Conservation (phyloP, 2,329 filamentous ascomycete species). For the Ceratocystis papillata region DNA sequence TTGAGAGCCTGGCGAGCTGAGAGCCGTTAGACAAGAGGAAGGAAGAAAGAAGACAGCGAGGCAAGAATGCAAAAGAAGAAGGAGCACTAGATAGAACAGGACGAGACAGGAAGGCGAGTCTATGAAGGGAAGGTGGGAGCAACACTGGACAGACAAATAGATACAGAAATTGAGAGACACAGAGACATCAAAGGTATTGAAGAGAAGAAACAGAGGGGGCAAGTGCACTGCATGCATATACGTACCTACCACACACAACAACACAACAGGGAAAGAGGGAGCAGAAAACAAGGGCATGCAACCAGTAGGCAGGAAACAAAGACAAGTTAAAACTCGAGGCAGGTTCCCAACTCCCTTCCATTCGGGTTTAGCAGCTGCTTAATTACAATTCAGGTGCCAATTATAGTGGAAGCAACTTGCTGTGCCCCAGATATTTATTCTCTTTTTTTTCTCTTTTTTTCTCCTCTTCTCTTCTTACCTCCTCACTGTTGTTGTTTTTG, state of each 20-base stretch:
- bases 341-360: neutral
- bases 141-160: neutral
- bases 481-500: conserved; percentile 3
- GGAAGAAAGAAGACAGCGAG: conserved; percentile 4
- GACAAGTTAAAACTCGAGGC: neutral
- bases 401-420: neutral
- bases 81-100: neutral
- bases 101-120: neutral
- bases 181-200: neutral
- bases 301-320: neutral
- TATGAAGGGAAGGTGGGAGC: neutral
- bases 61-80: neutral
- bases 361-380: conserved; percentile 13
- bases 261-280: neutral
- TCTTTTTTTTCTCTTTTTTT: neutral
- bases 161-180: too few species aligned
- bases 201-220: neutral
- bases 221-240: neutral
- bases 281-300: neutral
- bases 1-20: conserved; percentile 6
- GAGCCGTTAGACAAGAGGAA: conserved; percentile 5
- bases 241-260: neutral
- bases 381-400: conserved; percentile 7
- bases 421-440: neutral
- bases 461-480: neutral